Percentiles rank a stretch among this genome's conserved stretches.
Conservation (phyloP, 768 basidiomycete species). For the Suillus ampliporus region DNA sequence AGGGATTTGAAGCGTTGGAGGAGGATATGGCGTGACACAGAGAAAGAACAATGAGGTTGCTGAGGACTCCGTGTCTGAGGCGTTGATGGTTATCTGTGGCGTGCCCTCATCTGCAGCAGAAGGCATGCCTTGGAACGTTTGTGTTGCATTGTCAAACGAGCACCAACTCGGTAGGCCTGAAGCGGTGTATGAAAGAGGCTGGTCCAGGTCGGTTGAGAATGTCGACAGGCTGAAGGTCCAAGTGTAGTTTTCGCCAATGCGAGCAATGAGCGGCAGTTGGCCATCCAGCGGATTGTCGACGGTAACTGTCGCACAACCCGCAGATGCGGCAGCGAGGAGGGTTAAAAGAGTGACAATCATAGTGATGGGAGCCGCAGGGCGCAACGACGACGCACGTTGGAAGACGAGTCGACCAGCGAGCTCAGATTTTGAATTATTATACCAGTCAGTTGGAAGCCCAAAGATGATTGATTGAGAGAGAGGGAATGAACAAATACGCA, state of each 20-base stretch:
- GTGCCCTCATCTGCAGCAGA: conserved; percentile 64
- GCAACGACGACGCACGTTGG: conserved; percentile 43
- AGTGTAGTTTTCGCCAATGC: conserved; percentile 62
- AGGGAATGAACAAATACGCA: conserved; percentile 15
- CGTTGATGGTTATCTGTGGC: conserved; percentile 65
- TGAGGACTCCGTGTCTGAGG: conserved; percentile 55
- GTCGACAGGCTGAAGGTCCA: conserved; percentile 75
- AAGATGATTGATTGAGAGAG: conserved; percentile 16
- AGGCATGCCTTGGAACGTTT: conserved; percentile 76
- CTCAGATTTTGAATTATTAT: conserved; percentile 37
- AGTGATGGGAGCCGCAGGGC: conserved; percentile 58
- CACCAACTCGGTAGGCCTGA: conserved; percentile 77
- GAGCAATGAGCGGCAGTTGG: conserved; percentile 83
- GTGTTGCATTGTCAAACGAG: conserved; percentile 62
- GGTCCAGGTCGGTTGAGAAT: conserved; percentile 57
- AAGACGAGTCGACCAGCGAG: conserved; percentile 66
- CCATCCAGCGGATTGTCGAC: conserved; percentile 65
- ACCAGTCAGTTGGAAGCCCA: not conserved
- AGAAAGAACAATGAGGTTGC: conserved; percentile 60
- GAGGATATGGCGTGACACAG: conserved; percentile 57
- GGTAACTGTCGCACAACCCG: conserved; percentile 50
- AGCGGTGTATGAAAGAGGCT: conserved; percentile 55
- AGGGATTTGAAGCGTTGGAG: conserved; percentile 59
- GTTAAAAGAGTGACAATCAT: conserved; percentile 69
- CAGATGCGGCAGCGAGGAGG: conserved; percentile 46